A percentile compares a stretch with the other conserved stretches of the same genome.
phyloP scores from a whole-genome alignment of 768 basidiomycete genomes.

The Hypsizygus marmoreus region DNA sequence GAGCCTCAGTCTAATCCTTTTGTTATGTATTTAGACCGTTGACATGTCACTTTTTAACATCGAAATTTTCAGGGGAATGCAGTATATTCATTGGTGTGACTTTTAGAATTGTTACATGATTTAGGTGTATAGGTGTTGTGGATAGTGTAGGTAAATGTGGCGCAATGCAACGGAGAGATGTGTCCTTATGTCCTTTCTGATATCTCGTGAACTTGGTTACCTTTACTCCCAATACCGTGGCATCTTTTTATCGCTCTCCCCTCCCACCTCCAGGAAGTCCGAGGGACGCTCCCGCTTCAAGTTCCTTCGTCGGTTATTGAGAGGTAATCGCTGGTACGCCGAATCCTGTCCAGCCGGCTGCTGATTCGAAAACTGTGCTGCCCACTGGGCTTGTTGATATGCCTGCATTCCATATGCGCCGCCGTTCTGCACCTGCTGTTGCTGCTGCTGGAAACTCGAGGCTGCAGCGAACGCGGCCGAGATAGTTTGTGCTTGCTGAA shows the following conservation, averaged over 20 bases:
- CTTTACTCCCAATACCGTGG: slow-evolving; percentile 77
- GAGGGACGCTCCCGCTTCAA: slow-evolving; percentile 82
- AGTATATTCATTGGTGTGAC: slow-evolving; percentile 15
- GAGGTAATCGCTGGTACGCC: slow-evolving; percentile 82
- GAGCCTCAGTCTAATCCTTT: slow-evolving; percentile 3
- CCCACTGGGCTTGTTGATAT: slow-evolving; percentile 38
- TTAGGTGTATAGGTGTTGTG: neutral
- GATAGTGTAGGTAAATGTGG: slow-evolving; percentile 1
- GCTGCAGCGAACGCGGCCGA: slow-evolving; percentile 65
- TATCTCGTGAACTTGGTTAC: neutral
- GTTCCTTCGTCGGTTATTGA: slow-evolving; percentile 78
- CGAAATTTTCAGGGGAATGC: slow-evolving; percentile 2
- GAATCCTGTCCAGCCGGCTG: slow-evolving; percentile 74
- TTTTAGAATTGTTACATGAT: slow-evolving; percentile 5
- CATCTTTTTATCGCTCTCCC: slow-evolving; percentile 63
- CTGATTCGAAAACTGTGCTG: slow-evolving; percentile 59
- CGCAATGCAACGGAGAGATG: neutral
- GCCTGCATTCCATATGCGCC: slow-evolving; percentile 43
- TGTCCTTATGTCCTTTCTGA: neutral
- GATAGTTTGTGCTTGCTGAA: slow-evolving; percentile 78
- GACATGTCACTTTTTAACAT: no score
- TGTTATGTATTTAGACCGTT: neutral
- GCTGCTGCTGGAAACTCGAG: slow-evolving; percentile 55
- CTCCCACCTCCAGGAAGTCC: slow-evolving; percentile 78
- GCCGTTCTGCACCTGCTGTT: slow-evolving; percentile 41